Conservation (phyloP, 1,284 basidiomycete species). For the Moesziomyces sp. region DNA sequence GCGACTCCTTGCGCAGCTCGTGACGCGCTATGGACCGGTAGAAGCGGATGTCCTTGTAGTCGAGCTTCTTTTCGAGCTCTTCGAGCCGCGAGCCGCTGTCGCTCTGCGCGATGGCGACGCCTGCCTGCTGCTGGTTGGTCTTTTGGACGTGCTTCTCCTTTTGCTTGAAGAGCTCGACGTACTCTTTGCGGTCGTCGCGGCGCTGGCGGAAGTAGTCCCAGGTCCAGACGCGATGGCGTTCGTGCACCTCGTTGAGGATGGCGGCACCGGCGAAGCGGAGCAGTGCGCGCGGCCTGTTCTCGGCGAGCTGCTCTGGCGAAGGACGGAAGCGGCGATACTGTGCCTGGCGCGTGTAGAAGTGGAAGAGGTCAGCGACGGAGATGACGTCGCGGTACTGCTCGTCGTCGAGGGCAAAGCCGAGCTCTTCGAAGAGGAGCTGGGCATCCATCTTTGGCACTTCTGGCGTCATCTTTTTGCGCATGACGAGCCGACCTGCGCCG, state of each 20-base stretch:
- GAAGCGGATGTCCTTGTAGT: constrained; percentile 96
- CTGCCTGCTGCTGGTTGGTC: constrained; percentile 55
- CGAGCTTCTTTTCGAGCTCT: constrained; percentile 81
- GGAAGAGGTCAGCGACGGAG: constrained; percentile 95
- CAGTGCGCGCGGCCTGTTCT: constrained; percentile 78
- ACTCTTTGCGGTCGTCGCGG: constrained; percentile 82
- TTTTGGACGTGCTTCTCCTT: constrained; percentile 71
- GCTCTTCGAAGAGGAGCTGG: constrained; percentile 90
- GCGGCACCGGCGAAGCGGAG: constrained; percentile 84
- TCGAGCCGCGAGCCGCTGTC: constrained; percentile 71
- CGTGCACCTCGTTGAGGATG: constrained; percentile 86
- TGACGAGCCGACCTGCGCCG: constrained; percentile 87
- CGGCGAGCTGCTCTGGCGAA: constrained; percentile 73
- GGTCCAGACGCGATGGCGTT: constrained; percentile 85
- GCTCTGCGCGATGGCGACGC: constrained; percentile 48
- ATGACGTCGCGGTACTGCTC: constrained; percentile 96
- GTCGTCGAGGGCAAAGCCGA: constrained; percentile 90
- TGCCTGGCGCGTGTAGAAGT: constrained; percentile 90
- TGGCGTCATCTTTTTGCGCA: constrained; percentile 79
- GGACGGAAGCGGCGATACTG: constrained; percentile 77
- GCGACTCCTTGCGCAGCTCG: constrained; percentile 81
- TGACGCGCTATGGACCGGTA: constrained; percentile 96
- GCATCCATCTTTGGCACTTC: constrained; percentile 83
- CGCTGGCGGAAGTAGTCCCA: constrained; percentile 92
- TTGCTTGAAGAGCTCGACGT: constrained; percentile 86